phyloP scores from a whole-genome alignment of 1,139 yeast genomes.

The Yamadazyma sp. region DNA sequence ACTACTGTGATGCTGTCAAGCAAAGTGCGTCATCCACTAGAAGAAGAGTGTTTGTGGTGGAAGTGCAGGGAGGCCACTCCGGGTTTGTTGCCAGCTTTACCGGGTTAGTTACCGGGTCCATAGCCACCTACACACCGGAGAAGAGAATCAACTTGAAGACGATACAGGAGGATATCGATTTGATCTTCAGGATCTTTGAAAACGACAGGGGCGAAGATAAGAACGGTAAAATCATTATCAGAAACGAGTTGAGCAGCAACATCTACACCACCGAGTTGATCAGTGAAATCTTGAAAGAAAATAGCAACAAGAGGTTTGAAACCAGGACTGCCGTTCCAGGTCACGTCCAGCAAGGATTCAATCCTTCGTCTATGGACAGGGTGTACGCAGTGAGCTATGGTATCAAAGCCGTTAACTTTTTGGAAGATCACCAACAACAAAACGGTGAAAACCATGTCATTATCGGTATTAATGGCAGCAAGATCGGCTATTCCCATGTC shows the following conservation, averaged over 20 bases:
- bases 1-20: slow-evolving; percentile 76
- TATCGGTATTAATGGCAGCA: slow-evolving; percentile 69
- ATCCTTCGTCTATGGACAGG: slow-evolving; percentile 79
- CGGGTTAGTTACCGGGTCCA: slow-evolving; percentile 71
- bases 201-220: slow-evolving; percentile 61
- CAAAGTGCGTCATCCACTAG: slow-evolving; percentile 79
- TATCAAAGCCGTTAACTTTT: slow-evolving; percentile 66
- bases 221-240: slow-evolving; percentile 79
- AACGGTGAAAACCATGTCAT: slow-evolving; percentile 48
- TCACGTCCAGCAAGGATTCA: slow-evolving; percentile 83
- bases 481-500: slow-evolving; percentile 55
- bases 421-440: slow-evolving; percentile 44
- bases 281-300: slow-evolving; percentile 79
- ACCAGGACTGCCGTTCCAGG: slow-evolving; percentile 97
- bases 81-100: slow-evolving; percentile 75
- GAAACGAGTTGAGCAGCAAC: slow-evolving; percentile 82
- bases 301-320: slow-evolving; percentile 75
- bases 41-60: slow-evolving; percentile 75
- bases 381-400: slow-evolving; percentile 71
- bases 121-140: slow-evolving; percentile 76
- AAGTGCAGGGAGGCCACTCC: slow-evolving; percentile 85
- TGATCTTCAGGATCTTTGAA: slow-evolving; percentile 47
- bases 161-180: slow-evolving; percentile 61
- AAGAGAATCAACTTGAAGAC: slow-evolving; percentile 71
- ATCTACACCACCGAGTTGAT: slow-evolving; percentile 80